Evolutionary conservation across 768 basidiomycete genomes (phyloP).

Genomic region (Psilocybe sp.): DNA sequence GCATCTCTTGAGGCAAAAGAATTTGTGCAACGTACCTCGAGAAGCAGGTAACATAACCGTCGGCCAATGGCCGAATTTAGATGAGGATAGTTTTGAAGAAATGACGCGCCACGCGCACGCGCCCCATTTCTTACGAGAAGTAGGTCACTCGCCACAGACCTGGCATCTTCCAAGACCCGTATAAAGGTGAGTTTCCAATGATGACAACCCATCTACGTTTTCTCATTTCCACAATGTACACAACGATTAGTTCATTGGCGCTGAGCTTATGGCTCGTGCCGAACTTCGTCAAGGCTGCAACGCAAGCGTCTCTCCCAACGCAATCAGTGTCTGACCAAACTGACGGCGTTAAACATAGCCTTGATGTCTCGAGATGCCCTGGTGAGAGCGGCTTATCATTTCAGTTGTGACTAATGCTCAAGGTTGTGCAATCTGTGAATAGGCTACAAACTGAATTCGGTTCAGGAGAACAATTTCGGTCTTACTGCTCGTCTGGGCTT

Average conservation of each 20-base stretch:
- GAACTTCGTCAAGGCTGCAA: slow-evolving; percentile 1
- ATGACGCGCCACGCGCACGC: too few relatives aligned
- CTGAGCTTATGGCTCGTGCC: not conserved
- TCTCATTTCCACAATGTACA: not conserved
- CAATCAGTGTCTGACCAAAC: not conserved
- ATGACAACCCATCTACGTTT: not conserved
- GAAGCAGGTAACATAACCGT: too few relatives aligned
- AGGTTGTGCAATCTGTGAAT: not conserved
- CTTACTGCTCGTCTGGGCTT: slow-evolving; percentile 54
- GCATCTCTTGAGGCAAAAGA: too few relatives aligned
- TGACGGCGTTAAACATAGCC: slow-evolving; percentile 2
- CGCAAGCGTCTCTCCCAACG: not conserved
- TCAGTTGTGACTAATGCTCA: slow-evolving; percentile 6
- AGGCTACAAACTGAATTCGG: slow-evolving; percentile 54
- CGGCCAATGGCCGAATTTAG: too few relatives aligned
- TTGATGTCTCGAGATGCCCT: slow-evolving; percentile 17
- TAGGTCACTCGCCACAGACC: too few relatives aligned
- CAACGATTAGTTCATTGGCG: not conserved
- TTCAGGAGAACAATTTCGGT: slow-evolving; percentile 43
- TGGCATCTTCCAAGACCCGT: too few relatives aligned
- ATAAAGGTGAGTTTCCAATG: too few relatives aligned
- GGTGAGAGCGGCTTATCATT: slow-evolving; percentile 8
- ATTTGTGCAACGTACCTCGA: too few relatives aligned
- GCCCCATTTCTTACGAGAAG: too few relatives aligned
- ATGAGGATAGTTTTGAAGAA: too few relatives aligned